Base-by-base conservation (phyloP, 331 rosid species). In the Pyracantha coccinea region DNA sequence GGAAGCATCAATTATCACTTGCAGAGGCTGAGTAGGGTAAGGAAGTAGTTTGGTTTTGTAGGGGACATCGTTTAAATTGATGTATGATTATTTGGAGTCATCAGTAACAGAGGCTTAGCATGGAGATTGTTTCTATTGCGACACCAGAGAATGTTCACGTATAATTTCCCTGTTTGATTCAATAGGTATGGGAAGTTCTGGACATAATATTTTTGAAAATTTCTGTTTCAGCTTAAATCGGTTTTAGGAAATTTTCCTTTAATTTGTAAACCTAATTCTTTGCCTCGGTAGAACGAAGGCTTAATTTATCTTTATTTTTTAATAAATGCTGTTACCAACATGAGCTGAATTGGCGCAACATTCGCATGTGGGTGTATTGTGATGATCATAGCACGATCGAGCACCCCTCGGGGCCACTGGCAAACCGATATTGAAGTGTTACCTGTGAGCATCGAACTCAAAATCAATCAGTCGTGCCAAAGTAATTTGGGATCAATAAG, bases 1-100 rank as follows among this genome's bases (percentile, higher is more conserved):
- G 96, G 97, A 69, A 89, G 91, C 80, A 52, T 92, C 83, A 89
- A 92, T 83, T 92, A 88, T 80, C 96, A 92, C 68, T 72, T 92
- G 84, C 97, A 92, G 86, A 92, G 93, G 90, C 90, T 92, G 60
- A 85, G 17, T 85, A 82, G 84, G 72, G 96, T 93, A 86, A 88
- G 90, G 80, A 89, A 92, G 83, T 92, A 89, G 81, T 72, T 57
- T 78, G 75, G 29, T 20, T 68, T 32, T 57, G 19, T 69, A 28
- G 67, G 55, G 57, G 61, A 28, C 47, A 6, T 45, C 8, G 44
- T 65, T 21, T 27, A 24, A 67, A 25, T 32, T 17, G 32, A 59
- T 3, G 57, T 17, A 4, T 72, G 38, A 59, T 57, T 57, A 38
- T 58, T 72, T 23, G 75, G 33, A 32, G 15, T 55, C 54, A 54